Evolutionary conservation across 768 basidiomycete species (phyloP), one percentile per base, ranked within the genome.

Genomic region (Russula earlei): DNA sequence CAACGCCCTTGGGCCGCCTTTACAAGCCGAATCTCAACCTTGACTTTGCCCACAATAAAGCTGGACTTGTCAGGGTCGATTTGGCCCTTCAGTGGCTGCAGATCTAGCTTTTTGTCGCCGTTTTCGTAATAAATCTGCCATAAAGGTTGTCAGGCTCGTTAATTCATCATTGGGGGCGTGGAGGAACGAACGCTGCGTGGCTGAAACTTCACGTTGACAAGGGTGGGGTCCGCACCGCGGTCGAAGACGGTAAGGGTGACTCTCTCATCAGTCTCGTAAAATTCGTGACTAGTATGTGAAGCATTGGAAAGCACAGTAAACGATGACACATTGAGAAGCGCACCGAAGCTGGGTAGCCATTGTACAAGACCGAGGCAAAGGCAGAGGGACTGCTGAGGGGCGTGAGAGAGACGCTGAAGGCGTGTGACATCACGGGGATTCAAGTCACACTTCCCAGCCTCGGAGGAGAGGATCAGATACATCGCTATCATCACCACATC

Each of bases 51-150:
- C 17, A 94, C 82, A 11, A 81, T 81, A 67, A 73, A 86, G 24
- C 76, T 75, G 62, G 82, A 81, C 55, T 75, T 72, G 29, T 74
- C 73, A 5, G 84, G 71, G 66, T 85, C 79, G 64, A 97, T 90
- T 67, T 84, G 81, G 40, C 87, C 88, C 64, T 85, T 86, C 14
- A 97, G 75, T 9, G 93, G 94, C 54, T 87, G 81, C 14, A 97
- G 72, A 5, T 74, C 71, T 41, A 94, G 75, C n/a, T 67, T 66
- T 62, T 84, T 85, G 44, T 87, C 86, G 61, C 83, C 87, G 61
- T 89, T 71, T 48, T 73, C 71, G 63, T 89, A 91, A 4, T 75
- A 65, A 29, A 85, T 63, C 84, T 85, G 49, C 29, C 42, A 20
- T 62, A 12, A 14, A 3, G 15, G 8, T 33, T 25, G 24, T 54